Base-by-base conservation (phyloP, 192 early-diverging fungal genomes). In the Coemansia sp. region DNA sequence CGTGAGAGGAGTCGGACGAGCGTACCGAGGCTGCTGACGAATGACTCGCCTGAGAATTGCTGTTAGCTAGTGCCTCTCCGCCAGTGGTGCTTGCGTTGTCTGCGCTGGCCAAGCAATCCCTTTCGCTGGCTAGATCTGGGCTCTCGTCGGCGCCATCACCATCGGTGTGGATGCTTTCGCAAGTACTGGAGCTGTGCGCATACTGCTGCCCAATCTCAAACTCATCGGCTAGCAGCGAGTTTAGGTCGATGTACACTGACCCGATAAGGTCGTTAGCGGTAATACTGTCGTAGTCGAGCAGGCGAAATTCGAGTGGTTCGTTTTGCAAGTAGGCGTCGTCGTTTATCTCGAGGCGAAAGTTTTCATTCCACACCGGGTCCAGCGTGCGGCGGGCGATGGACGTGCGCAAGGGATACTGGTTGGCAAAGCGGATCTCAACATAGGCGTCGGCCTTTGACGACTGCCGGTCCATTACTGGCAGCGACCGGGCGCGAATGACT, bases 361-460 rank as follows among this genome's bases (percentile, higher is more conserved):
- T 90, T 66, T 93, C 89, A 51, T 93, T 92, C 93, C 93, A 94
- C 9, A 90, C 79, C 0, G 93, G 93, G 69, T 92, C 90, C 41
- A 94, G 83, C 25, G 92, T 94, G 32, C 87, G 85, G 22, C 87
- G 81, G 20, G 82, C 84, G 38, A 91, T 91, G 38, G 86, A 74
- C 6, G 91, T 93, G 24, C 87, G 74, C 31, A 86, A 68, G 4
- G 78, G 74, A 35, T 94, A 91, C 65, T 88, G 87, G 65, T 91
- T 88, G 9, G 86, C 88, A 65, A 93, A 92, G 63, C 85, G 85
- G 39, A 91, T 82, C 63, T 94, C 93, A 19, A 92, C 93, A 56
- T 90, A 94, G n/a, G 93, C 93, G 70, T 94, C 93, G 15, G 92
- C 90, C 61, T 91, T 78, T 62, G 91, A 91, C 6, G 91, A 89